Evolutionary conservation across 2,329 filamentous ascomycete species (phyloP).

Genomic region (Thelonectria discophora): DNA sequence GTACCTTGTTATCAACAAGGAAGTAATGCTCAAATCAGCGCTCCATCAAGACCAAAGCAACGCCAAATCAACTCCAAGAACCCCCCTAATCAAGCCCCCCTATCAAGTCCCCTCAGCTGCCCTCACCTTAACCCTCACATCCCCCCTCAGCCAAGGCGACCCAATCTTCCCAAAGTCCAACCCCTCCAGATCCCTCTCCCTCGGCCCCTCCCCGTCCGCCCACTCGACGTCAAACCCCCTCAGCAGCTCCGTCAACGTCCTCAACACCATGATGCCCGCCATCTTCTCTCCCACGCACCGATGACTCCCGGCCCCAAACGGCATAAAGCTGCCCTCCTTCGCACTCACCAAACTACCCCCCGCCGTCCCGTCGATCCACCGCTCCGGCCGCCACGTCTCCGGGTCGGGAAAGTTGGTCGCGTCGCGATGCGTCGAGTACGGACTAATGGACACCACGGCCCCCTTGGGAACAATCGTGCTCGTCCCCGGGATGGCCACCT

Average conservation of each 20-base stretch:
- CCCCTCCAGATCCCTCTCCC: constrained; percentile 9
- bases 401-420: constrained; percentile 20
- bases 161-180: constrained; percentile 23
- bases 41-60: too few species aligned
- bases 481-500: constrained; percentile 11
- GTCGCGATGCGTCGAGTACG: constrained; percentile 22
- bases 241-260: constrained; percentile 10
- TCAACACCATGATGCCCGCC: constrained; percentile 22
- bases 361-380: constrained; percentile 7
- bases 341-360: constrained; percentile 1
- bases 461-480: constrained; percentile 11
- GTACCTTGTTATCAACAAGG: too few species aligned
- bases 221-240: constrained; percentile 17
- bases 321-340: constrained; percentile 12
- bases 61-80: too few species aligned
- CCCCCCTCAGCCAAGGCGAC: constrained; percentile 20
- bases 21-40: too few species aligned
- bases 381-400: constrained; percentile 16
- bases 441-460: constrained; percentile 17
- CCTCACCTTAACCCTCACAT: constrained; percentile 13
- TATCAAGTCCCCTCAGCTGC: background rate
- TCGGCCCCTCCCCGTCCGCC: constrained; percentile 5
- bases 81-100: background rate
- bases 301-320: constrained; percentile 19
- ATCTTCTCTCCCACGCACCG: constrained; percentile 23